phyloP scores from a whole-genome alignment of 441 rosid genomes.

The Biscutella laevigata region DNA sequence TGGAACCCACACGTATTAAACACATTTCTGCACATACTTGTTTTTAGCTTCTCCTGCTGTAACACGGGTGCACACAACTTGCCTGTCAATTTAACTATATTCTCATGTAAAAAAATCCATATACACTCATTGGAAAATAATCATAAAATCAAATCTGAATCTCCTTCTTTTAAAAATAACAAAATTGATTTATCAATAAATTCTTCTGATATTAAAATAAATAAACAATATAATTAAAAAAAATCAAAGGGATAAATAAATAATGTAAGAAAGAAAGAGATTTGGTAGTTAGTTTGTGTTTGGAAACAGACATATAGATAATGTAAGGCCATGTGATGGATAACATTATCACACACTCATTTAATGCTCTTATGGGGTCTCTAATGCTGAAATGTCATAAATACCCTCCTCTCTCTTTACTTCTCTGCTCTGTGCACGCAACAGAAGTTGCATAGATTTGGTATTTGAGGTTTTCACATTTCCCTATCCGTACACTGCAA shows the following conservation, averaged over 20 bases:
- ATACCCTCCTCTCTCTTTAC: neutral
- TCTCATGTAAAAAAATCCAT: no score
- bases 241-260: neutral
- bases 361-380: constrained; percentile 21
- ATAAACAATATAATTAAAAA: neutral
- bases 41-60: constrained; percentile 10
- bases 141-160: no score
- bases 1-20: constrained; percentile 18
- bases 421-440: constrained; percentile 15
- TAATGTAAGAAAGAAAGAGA: neutral
- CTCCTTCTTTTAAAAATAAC: no score
- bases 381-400: neutral
- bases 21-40: neutral
- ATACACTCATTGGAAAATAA: no score
- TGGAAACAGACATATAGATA: constrained; percentile 26
- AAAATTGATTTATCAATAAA: no score
- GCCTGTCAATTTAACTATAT: neutral
- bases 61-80: neutral
- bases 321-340: constrained; percentile 30
- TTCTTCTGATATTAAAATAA: no score
- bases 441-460: constrained; percentile 22
- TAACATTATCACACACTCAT: constrained; percentile 25
- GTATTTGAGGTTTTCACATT: constrained; percentile 21
- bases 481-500: constrained; percentile 25
- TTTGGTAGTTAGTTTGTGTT: constrained; percentile 18